phyloP scores from a whole-genome alignment of 768 basidiomycete species.

The Pisolithus marmoratus region DNA sequence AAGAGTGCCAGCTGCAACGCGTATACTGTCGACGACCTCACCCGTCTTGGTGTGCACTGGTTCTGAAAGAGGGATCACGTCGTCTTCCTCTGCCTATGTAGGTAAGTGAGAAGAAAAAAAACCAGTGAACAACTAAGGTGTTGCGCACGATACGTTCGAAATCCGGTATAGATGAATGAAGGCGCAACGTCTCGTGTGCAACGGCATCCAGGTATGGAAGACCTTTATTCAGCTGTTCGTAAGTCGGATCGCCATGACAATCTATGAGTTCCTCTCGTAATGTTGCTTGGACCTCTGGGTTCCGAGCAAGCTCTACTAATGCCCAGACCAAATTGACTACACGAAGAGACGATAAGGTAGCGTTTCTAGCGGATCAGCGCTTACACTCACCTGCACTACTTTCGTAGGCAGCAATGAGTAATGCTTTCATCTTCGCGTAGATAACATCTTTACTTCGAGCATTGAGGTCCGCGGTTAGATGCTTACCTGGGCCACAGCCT shows the following conservation, averaged over 20 bases:
- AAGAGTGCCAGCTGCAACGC: constrained; percentile 42
- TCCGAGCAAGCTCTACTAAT: constrained; percentile 45
- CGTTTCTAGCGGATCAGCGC: neutral
- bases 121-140: neutral
- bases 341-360: neutral
- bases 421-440: constrained; percentile 8
- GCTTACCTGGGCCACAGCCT: constrained; percentile 20
- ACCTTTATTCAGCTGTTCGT: constrained; percentile 43
- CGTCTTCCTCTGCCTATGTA: constrained; percentile 43
- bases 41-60: constrained; percentile 43
- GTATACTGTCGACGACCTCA: constrained; percentile 32
- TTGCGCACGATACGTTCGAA: constrained; percentile 9
- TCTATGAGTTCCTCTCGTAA: constrained; percentile 44
- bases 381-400: constrained; percentile 12
- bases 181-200: constrained; percentile 38
- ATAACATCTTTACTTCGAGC: neutral
- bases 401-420: constrained; percentile 19
- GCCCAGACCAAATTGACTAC: constrained; percentile 36
- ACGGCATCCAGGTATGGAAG: constrained; percentile 53
- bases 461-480: neutral
- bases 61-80: constrained; percentile 50
- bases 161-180: constrained; percentile 35
- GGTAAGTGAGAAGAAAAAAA: neutral
- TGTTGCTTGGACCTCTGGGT: constrained; percentile 41
- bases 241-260: constrained; percentile 43